A percentile compares a stretch with the other conserved stretches of the same genome.
These are phyloP conservation scores for Pseudocercospora vitis DNA, from an alignment of 2,329 filamentous ascomycete genomes.

Conservation along the genomic window DNA sequence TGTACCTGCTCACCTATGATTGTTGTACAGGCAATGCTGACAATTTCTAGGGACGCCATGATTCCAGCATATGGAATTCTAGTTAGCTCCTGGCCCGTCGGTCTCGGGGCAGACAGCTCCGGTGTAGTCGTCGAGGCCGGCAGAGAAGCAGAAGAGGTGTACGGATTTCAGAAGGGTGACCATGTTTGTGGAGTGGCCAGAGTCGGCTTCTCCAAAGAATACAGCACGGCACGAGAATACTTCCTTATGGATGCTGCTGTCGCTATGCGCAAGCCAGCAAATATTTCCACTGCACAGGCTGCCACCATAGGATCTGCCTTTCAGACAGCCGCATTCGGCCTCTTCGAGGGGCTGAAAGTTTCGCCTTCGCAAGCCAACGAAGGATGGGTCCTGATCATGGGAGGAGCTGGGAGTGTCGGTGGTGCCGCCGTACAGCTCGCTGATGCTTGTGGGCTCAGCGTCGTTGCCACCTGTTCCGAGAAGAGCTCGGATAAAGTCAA, in stretches of 20 bases:
- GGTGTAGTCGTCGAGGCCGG: slow-evolving; percentile 2
- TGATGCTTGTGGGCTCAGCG: neutral
- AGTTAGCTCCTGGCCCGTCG: neutral
- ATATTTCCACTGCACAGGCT: neutral
- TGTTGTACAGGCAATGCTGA: no score
- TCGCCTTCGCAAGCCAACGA: neutral
- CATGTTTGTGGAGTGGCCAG: slow-evolving; percentile 1
- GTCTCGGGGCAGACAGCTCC: slow-evolving; percentile 4
- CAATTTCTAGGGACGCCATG: neutral
- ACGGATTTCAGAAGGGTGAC: slow-evolving; percentile 2
- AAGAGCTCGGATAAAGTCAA: neutral
- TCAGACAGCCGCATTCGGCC: slow-evolving; percentile 4
- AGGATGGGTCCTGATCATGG: slow-evolving; percentile 4
- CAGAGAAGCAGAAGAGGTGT: neutral
- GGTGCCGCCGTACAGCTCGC: slow-evolving; percentile 6
- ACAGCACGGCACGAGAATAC: slow-evolving; percentile 2
- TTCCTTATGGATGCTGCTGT: slow-evolving; percentile 7
- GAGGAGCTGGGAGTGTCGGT: slow-evolving; percentile 7
- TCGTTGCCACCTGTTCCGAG: slow-evolving; percentile 1
- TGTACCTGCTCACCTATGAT: neutral
- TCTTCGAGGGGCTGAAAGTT: neutral
- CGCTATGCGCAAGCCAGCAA: slow-evolving; percentile 7
- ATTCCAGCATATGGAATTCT: neutral
- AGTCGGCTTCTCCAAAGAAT: neutral
- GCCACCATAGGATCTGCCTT: slow-evolving; percentile 1